Conservation (phyloP, 306 rosid species). For the Lathyrus sativus region DNA sequence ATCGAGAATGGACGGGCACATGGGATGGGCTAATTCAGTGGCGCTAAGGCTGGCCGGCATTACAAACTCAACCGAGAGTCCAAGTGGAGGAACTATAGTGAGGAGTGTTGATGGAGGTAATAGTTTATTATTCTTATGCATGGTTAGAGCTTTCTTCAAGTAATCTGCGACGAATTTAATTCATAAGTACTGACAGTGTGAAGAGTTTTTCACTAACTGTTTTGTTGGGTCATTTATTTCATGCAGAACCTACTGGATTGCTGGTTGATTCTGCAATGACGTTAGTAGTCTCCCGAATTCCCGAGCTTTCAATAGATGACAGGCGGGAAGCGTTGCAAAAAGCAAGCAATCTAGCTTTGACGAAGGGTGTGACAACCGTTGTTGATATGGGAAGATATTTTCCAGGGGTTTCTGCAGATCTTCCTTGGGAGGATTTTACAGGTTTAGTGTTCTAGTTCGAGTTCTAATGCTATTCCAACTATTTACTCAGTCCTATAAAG, state of each 20-base stretch:
- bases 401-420: conserved; percentile 60
- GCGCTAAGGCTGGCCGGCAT: conserved; percentile 70
- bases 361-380: conserved; percentile 82
- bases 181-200: not conserved
- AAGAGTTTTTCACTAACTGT: conserved; percentile 8
- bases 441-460: conserved; percentile 44
- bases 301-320: conserved; percentile 63
- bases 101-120: conserved; percentile 66
- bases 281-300: conserved; percentile 55
- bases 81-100: conserved; percentile 73
- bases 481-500: conserved; percentile 12
- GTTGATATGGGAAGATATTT: conserved; percentile 85
- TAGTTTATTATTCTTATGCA: conserved; percentile 7
- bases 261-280: conserved; percentile 71
- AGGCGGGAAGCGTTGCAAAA: conserved; percentile 78
- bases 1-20: conserved; percentile 81
- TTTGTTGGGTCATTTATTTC: conserved; percentile 11
- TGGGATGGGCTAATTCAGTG: conserved; percentile 79
- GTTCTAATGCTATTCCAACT: conserved; percentile 19
- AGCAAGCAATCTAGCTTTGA: conserved; percentile 69
- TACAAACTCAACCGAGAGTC: conserved; percentile 57
- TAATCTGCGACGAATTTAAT: not conserved
- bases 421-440: conserved; percentile 88
- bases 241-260: conserved; percentile 82
- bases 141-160: conserved; percentile 9